Evolutionary conservation across 2,329 filamentous ascomycete genomes (phyloP).

Genomic region (Penicillium decumbens): DNA sequence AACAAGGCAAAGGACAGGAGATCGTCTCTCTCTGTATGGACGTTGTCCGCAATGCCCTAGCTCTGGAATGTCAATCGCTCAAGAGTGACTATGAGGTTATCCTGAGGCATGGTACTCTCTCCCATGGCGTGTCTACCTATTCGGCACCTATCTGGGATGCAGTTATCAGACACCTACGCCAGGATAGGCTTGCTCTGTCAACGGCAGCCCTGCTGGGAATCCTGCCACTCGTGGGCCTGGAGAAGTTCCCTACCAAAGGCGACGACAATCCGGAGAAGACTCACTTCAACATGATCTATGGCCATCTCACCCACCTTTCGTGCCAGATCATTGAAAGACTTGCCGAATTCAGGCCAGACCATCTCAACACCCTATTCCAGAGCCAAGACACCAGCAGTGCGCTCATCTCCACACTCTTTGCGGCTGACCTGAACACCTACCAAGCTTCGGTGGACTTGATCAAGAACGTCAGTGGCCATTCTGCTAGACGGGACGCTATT

Average conservation of each 20-base stretch:
- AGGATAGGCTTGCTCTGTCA: conserved; percentile 66
- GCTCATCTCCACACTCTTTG: conserved; percentile 74
- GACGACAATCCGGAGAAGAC: conserved; percentile 50
- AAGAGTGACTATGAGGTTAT: conserved; percentile 65
- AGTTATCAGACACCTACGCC: conserved; percentile 63
- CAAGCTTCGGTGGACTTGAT: conserved; percentile 76
- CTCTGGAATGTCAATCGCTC: conserved; percentile 67
- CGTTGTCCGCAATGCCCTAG: conserved; percentile 63
- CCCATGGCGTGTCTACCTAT: conserved; percentile 63
- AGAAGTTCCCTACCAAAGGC: conserved; percentile 60
- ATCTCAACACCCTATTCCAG: conserved; percentile 66
- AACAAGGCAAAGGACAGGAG: conserved; percentile 49
- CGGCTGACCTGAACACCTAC: conserved; percentile 72
- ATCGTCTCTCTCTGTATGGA: conserved; percentile 55
- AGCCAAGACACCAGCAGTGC: conserved; percentile 65
- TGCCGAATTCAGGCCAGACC: conserved; percentile 65
- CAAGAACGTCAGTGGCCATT: conserved; percentile 72
- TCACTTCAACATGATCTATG: conserved; percentile 74
- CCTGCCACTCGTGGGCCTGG: conserved; percentile 66
- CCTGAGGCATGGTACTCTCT: conserved; percentile 56
- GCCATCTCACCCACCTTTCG: conserved; percentile 58
- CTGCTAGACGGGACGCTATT: conserved; percentile 57
- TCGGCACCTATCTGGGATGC: conserved; percentile 75
- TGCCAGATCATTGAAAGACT: conserved; percentile 72
- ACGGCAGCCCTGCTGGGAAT: conserved; percentile 68